A percentile compares a stretch with the other conserved stretches of the same genome.
Conservation (phyloP, 2,329 filamentous ascomycete species). For the Chrysosphaeria jannelii region DNA sequence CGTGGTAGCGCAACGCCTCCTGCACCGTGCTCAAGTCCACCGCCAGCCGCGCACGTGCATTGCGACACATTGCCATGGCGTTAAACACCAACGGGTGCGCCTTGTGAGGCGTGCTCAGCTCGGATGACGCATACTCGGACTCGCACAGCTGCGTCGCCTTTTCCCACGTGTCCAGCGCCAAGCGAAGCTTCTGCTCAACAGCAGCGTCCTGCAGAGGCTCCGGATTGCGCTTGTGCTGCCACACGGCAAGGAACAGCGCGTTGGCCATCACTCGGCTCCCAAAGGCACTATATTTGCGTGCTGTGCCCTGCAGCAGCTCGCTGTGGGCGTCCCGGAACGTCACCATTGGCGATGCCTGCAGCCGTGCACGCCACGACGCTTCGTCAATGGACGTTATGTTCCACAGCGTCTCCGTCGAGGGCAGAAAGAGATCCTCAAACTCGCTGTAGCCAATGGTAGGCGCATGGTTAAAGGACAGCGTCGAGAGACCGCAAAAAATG, state of each 20-base stretch:
- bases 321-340: constrained; percentile 89
- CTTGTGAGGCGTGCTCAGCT: constrained; percentile 79
- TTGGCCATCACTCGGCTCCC: constrained; percentile 97
- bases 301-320: constrained; percentile 80
- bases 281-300: constrained; percentile 78
- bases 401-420: constrained; percentile 84
- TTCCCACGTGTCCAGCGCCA: constrained; percentile 96
- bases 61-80: constrained; percentile 87
- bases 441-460: constrained; percentile 96
- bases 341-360: constrained; percentile 38
- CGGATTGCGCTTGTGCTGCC: constrained; percentile 97
- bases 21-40: constrained; percentile 90
- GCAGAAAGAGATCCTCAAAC: constrained; percentile 75
- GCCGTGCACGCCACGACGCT: constrained; percentile 51
- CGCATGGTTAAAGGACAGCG: constrained; percentile 90
- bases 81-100: constrained; percentile 95
- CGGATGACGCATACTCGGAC: constrained; percentile 63
- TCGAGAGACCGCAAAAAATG: constrained; percentile 91
- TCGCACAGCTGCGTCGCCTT: constrained; percentile 83
- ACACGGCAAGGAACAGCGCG: constrained; percentile 87
- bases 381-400: constrained; percentile 59
- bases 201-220: constrained; percentile 91
- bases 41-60: constrained; percentile 70
- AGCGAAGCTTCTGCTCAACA: constrained; percentile 86
- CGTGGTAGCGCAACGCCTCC: constrained; percentile 87